Conservation (phyloP, 140 eudicot species). For the Anethum foeniculum region DNA sequence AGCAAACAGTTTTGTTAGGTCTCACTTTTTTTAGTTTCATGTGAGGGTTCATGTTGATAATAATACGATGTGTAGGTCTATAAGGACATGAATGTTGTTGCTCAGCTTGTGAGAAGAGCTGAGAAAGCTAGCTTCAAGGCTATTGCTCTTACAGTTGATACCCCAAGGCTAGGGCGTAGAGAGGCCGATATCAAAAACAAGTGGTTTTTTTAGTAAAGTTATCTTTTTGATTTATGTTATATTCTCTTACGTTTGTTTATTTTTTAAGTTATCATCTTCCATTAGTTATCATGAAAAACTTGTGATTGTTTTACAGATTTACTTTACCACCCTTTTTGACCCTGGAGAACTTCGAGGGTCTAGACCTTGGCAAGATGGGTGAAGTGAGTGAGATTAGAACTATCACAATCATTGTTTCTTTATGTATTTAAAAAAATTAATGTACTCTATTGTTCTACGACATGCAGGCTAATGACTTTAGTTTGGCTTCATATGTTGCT, state of each 20-base stretch:
- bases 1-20: slow-evolving; percentile 22
- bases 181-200: slow-evolving; percentile 98
- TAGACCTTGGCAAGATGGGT: slow-evolving; percentile 96
- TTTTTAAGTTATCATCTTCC: background rate
- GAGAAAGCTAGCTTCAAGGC: slow-evolving; percentile 97
- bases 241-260: background rate
- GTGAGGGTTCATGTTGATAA: background rate
- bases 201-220: slow-evolving; percentile 13
- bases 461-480: slow-evolving; percentile 82
- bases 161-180: slow-evolving; percentile 95
- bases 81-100: slow-evolving; percentile 88
- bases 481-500: slow-evolving; percentile 90
- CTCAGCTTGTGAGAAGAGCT: slow-evolving; percentile 94
- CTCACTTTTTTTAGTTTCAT: background rate
- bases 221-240: background rate
- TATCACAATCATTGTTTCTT: background rate
- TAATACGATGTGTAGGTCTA: slow-evolving; percentile 46
- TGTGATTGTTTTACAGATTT: slow-evolving; percentile 39
- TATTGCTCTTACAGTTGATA: slow-evolving; percentile 93
- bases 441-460: slow-evolving; percentile 7
- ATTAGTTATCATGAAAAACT: background rate
- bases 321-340: slow-evolving; percentile 77
- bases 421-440: background rate
- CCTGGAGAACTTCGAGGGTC: slow-evolving; percentile 92
- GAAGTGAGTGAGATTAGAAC: slow-evolving; percentile 41